Conservation (phyloP, 192 early-diverging fungal species). For the Coemansia asiatica region DNA sequence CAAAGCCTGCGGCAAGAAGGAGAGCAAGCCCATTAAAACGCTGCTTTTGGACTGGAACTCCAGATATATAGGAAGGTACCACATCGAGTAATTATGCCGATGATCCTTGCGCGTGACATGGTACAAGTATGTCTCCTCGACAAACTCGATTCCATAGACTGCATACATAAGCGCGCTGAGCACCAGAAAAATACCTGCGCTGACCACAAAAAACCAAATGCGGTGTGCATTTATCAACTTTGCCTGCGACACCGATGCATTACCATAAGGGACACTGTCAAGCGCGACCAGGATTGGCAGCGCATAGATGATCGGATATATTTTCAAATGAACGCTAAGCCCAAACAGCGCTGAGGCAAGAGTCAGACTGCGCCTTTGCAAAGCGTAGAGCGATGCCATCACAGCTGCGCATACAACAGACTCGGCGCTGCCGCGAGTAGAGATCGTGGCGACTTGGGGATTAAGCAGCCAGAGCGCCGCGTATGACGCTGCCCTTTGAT, state of each 20-base stretch:
- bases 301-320: slow-evolving; percentile 95
- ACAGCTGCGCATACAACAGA: slow-evolving; percentile 79
- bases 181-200: slow-evolving; percentile 62
- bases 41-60: slow-evolving; percentile 57
- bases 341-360: slow-evolving; percentile 75
- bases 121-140: slow-evolving; percentile 91
- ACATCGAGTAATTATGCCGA: slow-evolving; percentile 97
- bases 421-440: slow-evolving; percentile 93
- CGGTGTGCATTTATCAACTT: slow-evolving; percentile 59
- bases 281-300: slow-evolving; percentile 75
- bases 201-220: slow-evolving; percentile 62
- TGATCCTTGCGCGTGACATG: slow-evolving; percentile 96
- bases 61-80: slow-evolving; percentile 95
- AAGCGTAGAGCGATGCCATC: slow-evolving; percentile 69
- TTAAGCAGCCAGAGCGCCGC: slow-evolving; percentile 86
- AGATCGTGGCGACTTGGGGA: slow-evolving; percentile 95
- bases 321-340: slow-evolving; percentile 92
- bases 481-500: slow-evolving; percentile 54
- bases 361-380: slow-evolving; percentile 58
- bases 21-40: slow-evolving; percentile 62
- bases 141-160: slow-evolving; percentile 79
- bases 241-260: slow-evolving; percentile 5
- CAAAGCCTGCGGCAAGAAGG: slow-evolving; percentile 83
- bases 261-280: slow-evolving; percentile 18
- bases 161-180: slow-evolving; percentile 71